These are phyloP conservation scores for Beta vulgaris DNA, from an alignment of 148 eudicot species.

Conservation along the genomic window DNA sequence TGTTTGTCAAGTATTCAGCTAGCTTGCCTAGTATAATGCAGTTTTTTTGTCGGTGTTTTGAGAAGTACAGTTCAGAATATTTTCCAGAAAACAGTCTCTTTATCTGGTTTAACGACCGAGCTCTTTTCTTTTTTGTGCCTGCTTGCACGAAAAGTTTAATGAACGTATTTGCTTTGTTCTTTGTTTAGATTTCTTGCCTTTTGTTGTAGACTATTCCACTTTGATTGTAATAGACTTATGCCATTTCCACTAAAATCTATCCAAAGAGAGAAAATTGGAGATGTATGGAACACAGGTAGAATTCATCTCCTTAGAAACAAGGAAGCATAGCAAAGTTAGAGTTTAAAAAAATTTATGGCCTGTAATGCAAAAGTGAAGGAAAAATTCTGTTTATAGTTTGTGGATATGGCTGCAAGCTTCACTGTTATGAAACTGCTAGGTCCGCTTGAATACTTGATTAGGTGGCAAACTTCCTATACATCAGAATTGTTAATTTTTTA, in stretches of 20 bases:
- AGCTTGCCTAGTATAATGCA: neutral
- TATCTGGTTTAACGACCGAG: no score
- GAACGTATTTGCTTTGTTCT: neutral
- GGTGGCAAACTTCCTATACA: neutral
- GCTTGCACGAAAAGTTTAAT: neutral
- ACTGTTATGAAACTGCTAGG: neutral
- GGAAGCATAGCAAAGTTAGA: neutral
- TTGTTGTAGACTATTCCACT: neutral
- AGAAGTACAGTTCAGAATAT: neutral
- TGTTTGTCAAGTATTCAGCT: neutral
- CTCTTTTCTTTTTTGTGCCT: neutral
- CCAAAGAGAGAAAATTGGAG: no score
- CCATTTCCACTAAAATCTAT: neutral
- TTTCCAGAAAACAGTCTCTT: neutral
- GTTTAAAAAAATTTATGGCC: neutral
- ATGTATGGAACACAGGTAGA: no score
- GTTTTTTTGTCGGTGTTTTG: neutral
- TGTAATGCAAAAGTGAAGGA: neutral
- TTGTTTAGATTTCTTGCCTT: neutral
- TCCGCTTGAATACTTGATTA: neutral
- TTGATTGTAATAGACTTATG: neutral
- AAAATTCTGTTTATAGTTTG: neutral
- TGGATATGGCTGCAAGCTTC: neutral
- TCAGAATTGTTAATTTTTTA: neutral
- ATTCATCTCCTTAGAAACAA: no score